Evolutionary conservation across 495 filamentous ascomycete genomes (phyloP).

Genomic region (Xylaria palmicola): DNA sequence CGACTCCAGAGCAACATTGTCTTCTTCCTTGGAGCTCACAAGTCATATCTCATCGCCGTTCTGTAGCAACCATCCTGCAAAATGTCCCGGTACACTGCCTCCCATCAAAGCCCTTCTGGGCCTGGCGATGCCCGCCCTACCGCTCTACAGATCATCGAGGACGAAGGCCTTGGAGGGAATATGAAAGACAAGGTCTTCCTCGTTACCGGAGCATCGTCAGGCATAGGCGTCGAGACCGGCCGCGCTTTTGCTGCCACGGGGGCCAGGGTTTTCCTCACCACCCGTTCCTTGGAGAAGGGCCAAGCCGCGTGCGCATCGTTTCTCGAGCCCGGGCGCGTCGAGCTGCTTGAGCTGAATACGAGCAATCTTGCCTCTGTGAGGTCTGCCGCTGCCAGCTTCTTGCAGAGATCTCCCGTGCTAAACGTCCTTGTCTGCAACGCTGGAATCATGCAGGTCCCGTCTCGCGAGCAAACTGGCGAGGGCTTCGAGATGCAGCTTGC

Average conservation of each 20-base stretch:
- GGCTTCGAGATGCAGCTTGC: constrained; percentile 48
- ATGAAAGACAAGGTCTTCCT: constrained; percentile 47
- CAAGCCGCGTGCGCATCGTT: constrained; percentile 24
- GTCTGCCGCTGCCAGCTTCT: constrained; percentile 23
- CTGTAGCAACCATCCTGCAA: not conserved
- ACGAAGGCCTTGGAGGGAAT: constrained; percentile 43
- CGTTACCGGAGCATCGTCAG: constrained; percentile 51
- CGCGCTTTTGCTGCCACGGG: constrained; percentile 47
- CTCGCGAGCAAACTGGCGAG: constrained; percentile 35
- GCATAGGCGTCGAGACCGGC: constrained; percentile 55
- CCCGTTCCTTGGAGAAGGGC: constrained; percentile 39
- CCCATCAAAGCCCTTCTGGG: constrained; percentile 41
- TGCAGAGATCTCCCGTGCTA: constrained; percentile 13
- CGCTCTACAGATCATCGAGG: constrained; percentile 52
- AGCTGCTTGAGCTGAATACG: constrained; percentile 33
- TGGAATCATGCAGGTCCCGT: constrained; percentile 41
- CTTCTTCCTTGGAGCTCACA: not conserved
- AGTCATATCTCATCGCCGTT: not conserved
- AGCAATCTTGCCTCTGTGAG: constrained; percentile 23
- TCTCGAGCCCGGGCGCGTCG: constrained; percentile 24
- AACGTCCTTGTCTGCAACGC: constrained; percentile 32
- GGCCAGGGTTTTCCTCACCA: constrained; percentile 46
- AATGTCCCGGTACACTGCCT: constrained; percentile 39
- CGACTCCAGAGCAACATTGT: no score
- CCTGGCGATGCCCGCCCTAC: constrained; percentile 55